A percentile compares a stretch with the other conserved stretches of the same genome.
Evolutionary conservation across 441 rosid genomes (phyloP).

Genomic region (Francoa sonchifolia): DNA sequence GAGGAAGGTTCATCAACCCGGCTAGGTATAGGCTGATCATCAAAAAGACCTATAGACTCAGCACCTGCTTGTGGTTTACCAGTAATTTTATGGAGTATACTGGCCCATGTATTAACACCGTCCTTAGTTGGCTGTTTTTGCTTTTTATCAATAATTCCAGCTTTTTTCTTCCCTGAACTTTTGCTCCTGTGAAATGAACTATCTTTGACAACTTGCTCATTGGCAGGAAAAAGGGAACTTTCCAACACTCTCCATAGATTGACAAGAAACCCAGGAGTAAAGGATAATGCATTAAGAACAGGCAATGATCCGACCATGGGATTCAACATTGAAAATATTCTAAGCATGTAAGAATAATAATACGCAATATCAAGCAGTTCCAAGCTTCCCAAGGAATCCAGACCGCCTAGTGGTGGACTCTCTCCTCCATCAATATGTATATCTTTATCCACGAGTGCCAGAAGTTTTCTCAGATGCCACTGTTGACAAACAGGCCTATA

Average conservation of each 20-base stretch:
- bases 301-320: slow-evolving; percentile 61
- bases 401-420: slow-evolving; percentile 15
- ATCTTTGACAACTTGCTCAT: slow-evolving; percentile 15
- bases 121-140: slow-evolving; percentile 41
- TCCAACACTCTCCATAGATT: slow-evolving; percentile 62
- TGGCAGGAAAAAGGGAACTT: slow-evolving; percentile 34
- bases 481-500: slow-evolving; percentile 75
- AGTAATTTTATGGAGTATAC: slow-evolving; percentile 58
- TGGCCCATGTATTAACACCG: slow-evolving; percentile 58
- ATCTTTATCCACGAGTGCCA: slow-evolving; percentile 38
- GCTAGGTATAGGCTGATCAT: slow-evolving; percentile 26
- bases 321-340: slow-evolving; percentile 57
- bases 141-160: slow-evolving; percentile 32
- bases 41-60: slow-evolving; percentile 23
- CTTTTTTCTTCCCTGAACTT: slow-evolving; percentile 28
- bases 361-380: slow-evolving; percentile 60
- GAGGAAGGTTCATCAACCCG: slow-evolving; percentile 27
- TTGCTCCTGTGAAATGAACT: slow-evolving; percentile 15
- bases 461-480: slow-evolving; percentile 79
- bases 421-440: slow-evolving; percentile 20
- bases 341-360: slow-evolving; percentile 76
- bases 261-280: slow-evolving; percentile 73
- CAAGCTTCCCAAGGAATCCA: slow-evolving; percentile 29
- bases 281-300: slow-evolving; percentile 83
- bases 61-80: slow-evolving; percentile 50